phyloP scores from a whole-genome alignment of 305 asterid species.

The Solanum hybrid region DNA sequence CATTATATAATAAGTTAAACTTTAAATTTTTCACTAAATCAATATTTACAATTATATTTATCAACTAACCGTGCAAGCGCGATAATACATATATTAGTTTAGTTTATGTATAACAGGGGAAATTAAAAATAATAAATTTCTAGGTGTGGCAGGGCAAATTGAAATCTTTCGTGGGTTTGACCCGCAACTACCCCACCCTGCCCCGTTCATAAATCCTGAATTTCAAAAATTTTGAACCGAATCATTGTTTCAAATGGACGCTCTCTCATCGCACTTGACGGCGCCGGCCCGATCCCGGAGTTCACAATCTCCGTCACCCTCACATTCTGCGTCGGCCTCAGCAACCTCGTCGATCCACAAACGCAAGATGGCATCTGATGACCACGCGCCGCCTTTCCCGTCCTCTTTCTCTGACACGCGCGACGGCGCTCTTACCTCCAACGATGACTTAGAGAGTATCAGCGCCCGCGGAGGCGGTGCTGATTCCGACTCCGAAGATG shows the following conservation, averaged over 20 bases:
- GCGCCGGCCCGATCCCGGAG: constrained; percentile 90
- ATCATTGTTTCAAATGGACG: constrained; percentile 40
- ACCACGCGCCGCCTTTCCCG: constrained; percentile 76
- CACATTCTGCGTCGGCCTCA: constrained; percentile 96
- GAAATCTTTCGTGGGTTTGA: neutral
- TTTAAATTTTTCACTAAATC: neutral
- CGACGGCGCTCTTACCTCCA: constrained; percentile 82
- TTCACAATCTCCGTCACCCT: constrained; percentile 87
- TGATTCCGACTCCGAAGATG: constrained; percentile 68
- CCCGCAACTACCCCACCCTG: neutral
- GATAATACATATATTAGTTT: neutral
- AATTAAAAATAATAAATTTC: neutral
- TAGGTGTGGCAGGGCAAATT: neutral
- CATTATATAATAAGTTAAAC: neutral
- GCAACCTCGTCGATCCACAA: constrained; percentile 86
- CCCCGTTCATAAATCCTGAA: neutral
- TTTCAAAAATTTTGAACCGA: neutral
- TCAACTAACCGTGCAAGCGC: neutral
- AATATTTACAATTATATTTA: too few species aligned
- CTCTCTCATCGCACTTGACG: constrained; percentile 52
- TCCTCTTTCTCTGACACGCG: constrained; percentile 86
- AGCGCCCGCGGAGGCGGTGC: constrained; percentile 90
- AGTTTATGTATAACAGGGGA: neutral
- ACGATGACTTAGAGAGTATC: constrained; percentile 91
- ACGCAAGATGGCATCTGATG: constrained; percentile 69